These are phyloP conservation scores for Tricharina praecox DNA, from an alignment of 495 filamentous ascomycete species.

Conservation along the genomic window DNA sequence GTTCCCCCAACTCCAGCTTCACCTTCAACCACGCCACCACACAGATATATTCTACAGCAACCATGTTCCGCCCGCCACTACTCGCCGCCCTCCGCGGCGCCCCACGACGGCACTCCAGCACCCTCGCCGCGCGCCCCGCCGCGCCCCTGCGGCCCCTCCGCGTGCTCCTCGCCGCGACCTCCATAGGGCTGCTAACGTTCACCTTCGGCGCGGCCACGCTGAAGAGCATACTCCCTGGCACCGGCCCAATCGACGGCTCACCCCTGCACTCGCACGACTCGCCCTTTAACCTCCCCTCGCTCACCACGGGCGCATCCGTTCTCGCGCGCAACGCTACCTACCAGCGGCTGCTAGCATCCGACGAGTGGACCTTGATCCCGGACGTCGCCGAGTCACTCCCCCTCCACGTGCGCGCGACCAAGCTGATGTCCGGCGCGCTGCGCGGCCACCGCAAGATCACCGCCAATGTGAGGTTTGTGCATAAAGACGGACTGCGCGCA, in stretches of 20 bases:
- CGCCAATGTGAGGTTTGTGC: conserved; percentile 32
- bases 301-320: conserved; percentile 27
- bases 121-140: no score
- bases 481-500: conserved; percentile 34
- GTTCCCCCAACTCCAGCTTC: no score
- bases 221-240: conserved; percentile 20
- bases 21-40: no score
- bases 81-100: no score
- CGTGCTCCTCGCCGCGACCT: no score
- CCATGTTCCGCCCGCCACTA: no score
- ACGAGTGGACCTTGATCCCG: neutral
- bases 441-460: conserved; percentile 1
- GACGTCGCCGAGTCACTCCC: neutral
- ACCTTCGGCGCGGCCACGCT: conserved; percentile 23
- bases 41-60: no score
- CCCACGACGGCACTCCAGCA: no score
- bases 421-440: conserved; percentile 1
- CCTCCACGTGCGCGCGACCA: neutral
- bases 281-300: conserved; percentile 25
- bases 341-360: conserved; percentile 12
- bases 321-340: conserved; percentile 25
- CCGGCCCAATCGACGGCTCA: conserved; percentile 1
- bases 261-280: conserved; percentile 28
- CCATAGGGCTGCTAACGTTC: neutral
- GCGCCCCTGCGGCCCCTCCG: no score